These are phyloP conservation scores for Thermothielavioides terrestris DNA, from an alignment of 495 filamentous ascomycete species.

Conservation along the genomic window DNA sequence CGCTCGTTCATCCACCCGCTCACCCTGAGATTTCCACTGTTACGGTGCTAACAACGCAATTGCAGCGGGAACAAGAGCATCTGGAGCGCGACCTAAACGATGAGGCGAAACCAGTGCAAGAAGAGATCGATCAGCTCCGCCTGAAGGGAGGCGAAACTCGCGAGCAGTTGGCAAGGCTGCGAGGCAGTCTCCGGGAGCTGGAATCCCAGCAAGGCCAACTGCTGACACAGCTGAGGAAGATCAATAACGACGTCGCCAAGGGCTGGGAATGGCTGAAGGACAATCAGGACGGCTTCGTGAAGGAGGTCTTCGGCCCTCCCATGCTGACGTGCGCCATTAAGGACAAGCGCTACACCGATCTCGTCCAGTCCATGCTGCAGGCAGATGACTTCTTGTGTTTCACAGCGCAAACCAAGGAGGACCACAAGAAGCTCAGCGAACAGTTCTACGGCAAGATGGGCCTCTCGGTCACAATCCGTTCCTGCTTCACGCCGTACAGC, in stretches of 20 bases:
- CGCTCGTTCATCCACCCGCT: slow-evolving; percentile 27
- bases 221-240: slow-evolving; percentile 47
- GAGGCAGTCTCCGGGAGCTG: slow-evolving; percentile 48
- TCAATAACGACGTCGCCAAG: slow-evolving; percentile 52
- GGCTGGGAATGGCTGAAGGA: slow-evolving; percentile 75
- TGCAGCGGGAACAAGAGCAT: slow-evolving; percentile 38
- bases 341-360: slow-evolving; percentile 61
- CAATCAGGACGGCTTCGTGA: slow-evolving; percentile 63
- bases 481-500: slow-evolving; percentile 38
- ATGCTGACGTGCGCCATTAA: slow-evolving; percentile 75
- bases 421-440: slow-evolving; percentile 61
- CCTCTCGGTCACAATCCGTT: slow-evolving; percentile 58
- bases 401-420: slow-evolving; percentile 61
- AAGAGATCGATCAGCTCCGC: slow-evolving; percentile 25
- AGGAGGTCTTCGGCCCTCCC: slow-evolving; percentile 77
- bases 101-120: slow-evolving; percentile 25
- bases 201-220: slow-evolving; percentile 73
- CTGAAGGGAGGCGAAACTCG: slow-evolving; percentile 17
- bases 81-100: slow-evolving; percentile 39
- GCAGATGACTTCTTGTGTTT: slow-evolving; percentile 59
- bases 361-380: slow-evolving; percentile 64
- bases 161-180: slow-evolving; percentile 19
- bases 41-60: not conserved
- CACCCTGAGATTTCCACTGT: not conserved
- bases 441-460: slow-evolving; percentile 46